phyloP scores from a whole-genome alignment of 2,329 filamentous ascomycete species.

The Paracamarosporium sp. region DNA sequence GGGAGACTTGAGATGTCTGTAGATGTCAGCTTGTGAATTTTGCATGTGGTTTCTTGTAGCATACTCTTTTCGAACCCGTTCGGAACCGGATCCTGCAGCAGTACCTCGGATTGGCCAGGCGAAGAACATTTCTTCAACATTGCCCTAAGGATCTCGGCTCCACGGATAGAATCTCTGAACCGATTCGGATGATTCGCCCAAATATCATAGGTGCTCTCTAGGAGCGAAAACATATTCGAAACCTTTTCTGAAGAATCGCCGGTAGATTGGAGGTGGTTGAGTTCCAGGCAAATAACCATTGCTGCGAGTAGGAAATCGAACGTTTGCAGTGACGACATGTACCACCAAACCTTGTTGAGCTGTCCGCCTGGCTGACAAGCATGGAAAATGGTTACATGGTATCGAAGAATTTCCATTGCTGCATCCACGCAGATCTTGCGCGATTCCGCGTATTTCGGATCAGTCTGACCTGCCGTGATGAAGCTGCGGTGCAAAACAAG shows the following conservation, averaged over 20 bases:
- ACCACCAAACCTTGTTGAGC: constrained; percentile 54
- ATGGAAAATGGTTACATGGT: constrained; percentile 58
- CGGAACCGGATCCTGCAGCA: not conserved
- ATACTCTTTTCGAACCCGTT: constrained; percentile 12
- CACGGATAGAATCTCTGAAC: constrained; percentile 19
- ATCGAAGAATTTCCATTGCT: constrained; percentile 56
- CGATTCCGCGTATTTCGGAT: constrained; percentile 49
- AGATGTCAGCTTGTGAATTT: not conserved
- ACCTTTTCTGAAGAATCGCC: constrained; percentile 8
- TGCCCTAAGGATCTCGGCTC: constrained; percentile 21
- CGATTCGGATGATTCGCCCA: constrained; percentile 26
- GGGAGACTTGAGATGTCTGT: constrained; percentile 9
- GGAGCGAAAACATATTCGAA: constrained; percentile 11
- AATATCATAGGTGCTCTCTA: constrained; percentile 21
- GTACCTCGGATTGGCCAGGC: not conserved
- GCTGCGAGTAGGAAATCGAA: constrained; percentile 58
- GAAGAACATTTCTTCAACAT: constrained; percentile 23
- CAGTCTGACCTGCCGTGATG: constrained; percentile 49
- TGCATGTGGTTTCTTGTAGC: not conserved
- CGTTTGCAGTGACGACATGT: constrained; percentile 52
- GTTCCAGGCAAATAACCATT: constrained; percentile 56
- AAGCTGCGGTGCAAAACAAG: constrained; percentile 63
- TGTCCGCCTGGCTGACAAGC: constrained; percentile 55
- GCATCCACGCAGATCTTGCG: constrained; percentile 55
- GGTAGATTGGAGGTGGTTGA: constrained; percentile 35